Evolutionary conservation across 169 alveolate species (phyloP).

Genomic region (Plasmodium malariae): DNA sequence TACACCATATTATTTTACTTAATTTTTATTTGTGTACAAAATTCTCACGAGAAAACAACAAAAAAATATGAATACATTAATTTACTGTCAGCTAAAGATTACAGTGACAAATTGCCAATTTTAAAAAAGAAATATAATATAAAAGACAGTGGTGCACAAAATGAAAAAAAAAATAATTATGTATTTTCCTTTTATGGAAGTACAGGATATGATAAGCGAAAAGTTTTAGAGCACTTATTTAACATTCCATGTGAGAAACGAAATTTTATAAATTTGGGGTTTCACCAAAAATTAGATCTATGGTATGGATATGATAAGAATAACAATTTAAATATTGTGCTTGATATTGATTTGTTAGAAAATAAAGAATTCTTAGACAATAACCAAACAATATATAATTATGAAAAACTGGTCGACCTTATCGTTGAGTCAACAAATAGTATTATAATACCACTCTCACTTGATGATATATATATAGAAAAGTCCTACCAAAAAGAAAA

Average conservation of each 20-base stretch:
- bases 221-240: conserved; percentile 31
- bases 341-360: conserved; percentile 49
- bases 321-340: conserved; percentile 37
- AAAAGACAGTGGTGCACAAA: background rate
- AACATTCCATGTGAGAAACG: conserved; percentile 5
- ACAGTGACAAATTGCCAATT: conserved; percentile 25
- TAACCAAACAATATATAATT: conserved; percentile 19
- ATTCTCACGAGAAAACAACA: conserved; percentile 31
- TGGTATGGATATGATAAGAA: conserved; percentile 56
- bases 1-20: conserved; percentile 4
- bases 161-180: conserved; percentile 20
- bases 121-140: conserved; percentile 19
- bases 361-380: conserved; percentile 32
- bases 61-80: conserved; percentile 63
- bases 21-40: conserved; percentile 22
- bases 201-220: conserved; percentile 28
- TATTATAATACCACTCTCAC: conserved; percentile 28
- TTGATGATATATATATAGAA: conserved; percentile 6
- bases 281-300: conserved; percentile 45
- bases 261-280: conserved; percentile 37
- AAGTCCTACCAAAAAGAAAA: background rate
- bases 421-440: conserved; percentile 51
- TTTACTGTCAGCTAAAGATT: conserved; percentile 34
- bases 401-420: conserved; percentile 20
- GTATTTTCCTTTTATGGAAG: conserved; percentile 56